These are phyloP conservation scores for Verticillium alfalfae DNA, from an alignment of 2,329 filamentous ascomycete species.

Conservation along the genomic window DNA sequence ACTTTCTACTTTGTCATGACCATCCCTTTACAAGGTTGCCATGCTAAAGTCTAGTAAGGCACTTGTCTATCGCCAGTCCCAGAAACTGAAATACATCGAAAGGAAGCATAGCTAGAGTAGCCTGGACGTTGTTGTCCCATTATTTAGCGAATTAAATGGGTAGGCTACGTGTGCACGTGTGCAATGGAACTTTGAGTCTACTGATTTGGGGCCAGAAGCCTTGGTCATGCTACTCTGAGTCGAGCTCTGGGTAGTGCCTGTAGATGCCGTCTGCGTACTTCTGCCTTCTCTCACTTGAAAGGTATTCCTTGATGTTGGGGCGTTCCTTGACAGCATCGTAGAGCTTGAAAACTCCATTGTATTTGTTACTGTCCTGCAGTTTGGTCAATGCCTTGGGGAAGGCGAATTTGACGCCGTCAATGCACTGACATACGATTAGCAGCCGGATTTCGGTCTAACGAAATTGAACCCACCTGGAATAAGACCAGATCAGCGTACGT, in stretches of 20 bases:
- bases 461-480: slow-evolving; percentile 52
- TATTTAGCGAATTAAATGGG: no score
- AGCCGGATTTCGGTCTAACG: background rate
- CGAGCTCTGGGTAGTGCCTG: slow-evolving; percentile 68
- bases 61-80: no score
- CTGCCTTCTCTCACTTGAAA: slow-evolving; percentile 58
- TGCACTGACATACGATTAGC: slow-evolving; percentile 23
- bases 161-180: no score
- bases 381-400: slow-evolving; percentile 62
- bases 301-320: slow-evolving; percentile 62
- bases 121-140: no score
- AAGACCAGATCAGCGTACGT: slow-evolving; percentile 70
- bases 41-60: no score
- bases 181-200: no score
- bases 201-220: background rate
- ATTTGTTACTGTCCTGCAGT: slow-evolving; percentile 48
- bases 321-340: slow-evolving; percentile 58
- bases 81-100: no score
- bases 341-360: slow-evolving; percentile 56
- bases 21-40: background rate
- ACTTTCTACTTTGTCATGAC: no score
- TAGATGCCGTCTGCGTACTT: slow-evolving; percentile 63
- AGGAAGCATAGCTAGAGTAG: no score
- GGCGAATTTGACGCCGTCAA: slow-evolving; percentile 58
- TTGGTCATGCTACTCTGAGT: slow-evolving; percentile 28